These are phyloP conservation scores for Xylaria sp. DNA, from an alignment of 2,329 filamentous ascomycete genomes.

Conservation along the genomic window DNA sequence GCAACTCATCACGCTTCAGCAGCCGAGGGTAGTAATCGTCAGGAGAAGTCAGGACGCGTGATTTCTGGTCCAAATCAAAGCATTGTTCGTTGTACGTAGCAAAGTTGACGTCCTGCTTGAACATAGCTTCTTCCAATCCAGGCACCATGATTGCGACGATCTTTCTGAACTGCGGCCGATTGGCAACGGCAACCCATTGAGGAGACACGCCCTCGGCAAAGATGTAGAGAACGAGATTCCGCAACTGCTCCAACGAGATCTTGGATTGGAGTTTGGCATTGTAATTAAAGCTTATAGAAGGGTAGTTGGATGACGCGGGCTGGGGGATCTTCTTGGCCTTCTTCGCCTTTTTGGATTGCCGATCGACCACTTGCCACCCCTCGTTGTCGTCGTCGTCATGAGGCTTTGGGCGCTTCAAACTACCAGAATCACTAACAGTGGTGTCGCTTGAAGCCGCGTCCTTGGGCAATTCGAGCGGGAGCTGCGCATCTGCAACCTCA, in stretches of 20 bases:
- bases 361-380: conserved; percentile 66
- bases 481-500: conserved; percentile 23
- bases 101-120: conserved; percentile 69
- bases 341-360: conserved; percentile 58
- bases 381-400: conserved; percentile 53
- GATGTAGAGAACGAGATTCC: conserved; percentile 72
- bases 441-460: conserved; percentile 39
- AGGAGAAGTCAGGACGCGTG: conserved; percentile 57
- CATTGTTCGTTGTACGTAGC: conserved; percentile 55
- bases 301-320: conserved; percentile 66
- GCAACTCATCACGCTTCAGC: conserved; percentile 62
- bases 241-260: conserved; percentile 70
- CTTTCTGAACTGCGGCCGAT: conserved; percentile 75
- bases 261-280: conserved; percentile 68
- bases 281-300: conserved; percentile 66
- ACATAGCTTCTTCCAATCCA: conserved; percentile 90
- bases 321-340: conserved; percentile 71
- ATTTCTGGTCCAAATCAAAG: conserved; percentile 46
- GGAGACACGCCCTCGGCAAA: conserved; percentile 72
- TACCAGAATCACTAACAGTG: conserved; percentile 44
- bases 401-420: conserved; percentile 61
- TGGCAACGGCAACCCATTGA: conserved; percentile 71
- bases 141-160: conserved; percentile 93
- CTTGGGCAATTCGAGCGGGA: conserved; percentile 32
- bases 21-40: conserved; percentile 69